Evolutionary conservation across 2,329 filamentous ascomycete species (phyloP).

Genomic region (Rasamsonia emersonii): DNA sequence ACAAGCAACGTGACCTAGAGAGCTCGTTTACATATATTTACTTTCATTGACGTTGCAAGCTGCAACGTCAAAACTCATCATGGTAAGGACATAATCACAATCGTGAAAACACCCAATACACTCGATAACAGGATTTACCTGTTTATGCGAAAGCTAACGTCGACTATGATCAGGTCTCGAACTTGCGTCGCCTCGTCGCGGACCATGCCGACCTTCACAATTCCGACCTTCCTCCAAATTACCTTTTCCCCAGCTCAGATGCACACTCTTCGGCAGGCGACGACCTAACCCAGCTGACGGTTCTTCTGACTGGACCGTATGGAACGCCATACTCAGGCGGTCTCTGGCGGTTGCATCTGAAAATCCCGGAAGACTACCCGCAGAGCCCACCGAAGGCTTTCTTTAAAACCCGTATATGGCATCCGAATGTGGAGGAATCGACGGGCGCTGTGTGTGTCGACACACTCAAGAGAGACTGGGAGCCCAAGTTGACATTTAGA

Average conservation of each 20-base stretch:
- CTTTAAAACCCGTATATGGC: constrained; percentile 55
- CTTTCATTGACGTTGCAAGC: no score
- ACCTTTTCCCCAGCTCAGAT: constrained; percentile 44
- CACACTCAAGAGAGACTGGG: constrained; percentile 57
- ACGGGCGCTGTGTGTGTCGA: constrained; percentile 56
- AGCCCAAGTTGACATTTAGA: constrained; percentile 46
- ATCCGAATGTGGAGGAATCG: constrained; percentile 56
- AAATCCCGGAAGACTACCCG: constrained; percentile 50
- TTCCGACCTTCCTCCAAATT: constrained; percentile 51
- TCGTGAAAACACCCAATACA: no score
- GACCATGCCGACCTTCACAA: constrained; percentile 52
- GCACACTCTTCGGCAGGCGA: constrained; percentile 31
- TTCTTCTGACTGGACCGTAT: constrained; percentile 51
- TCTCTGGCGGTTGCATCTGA: constrained; percentile 51
- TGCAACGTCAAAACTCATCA: no score
- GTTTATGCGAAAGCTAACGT: constrained; percentile 4
- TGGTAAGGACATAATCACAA: no score
- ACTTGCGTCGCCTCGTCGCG: constrained; percentile 49
- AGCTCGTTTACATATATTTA: no score
- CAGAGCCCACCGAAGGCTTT: constrained; percentile 45
- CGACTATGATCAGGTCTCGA: constrained; percentile 19
- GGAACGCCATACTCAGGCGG: constrained; percentile 53
- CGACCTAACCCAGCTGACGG: constrained; percentile 49
- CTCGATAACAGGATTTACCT: no score
- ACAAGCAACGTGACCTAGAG: no score